phyloP scores from a whole-genome alignment of 176 grass and related monocot species.

The Cenchrus americanus region DNA sequence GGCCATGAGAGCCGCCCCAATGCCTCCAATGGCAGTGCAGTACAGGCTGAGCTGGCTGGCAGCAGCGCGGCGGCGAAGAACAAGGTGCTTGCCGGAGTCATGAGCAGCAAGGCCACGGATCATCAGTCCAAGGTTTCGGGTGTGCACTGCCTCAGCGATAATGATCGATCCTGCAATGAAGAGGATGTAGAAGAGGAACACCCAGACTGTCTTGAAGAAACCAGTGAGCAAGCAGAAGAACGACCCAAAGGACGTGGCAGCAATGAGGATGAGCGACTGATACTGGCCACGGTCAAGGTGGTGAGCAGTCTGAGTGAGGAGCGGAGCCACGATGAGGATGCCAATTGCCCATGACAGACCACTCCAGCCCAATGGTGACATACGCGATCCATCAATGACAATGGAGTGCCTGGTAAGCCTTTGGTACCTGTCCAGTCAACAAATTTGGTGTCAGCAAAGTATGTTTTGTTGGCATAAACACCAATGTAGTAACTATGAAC shows the following conservation, averaged over 20 bases:
- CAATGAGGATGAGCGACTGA: constrained; percentile 72
- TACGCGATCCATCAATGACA: constrained; percentile 45
- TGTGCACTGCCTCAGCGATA: constrained; percentile 64
- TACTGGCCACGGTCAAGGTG: constrained; percentile 82
- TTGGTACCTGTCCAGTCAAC: constrained; percentile 64
- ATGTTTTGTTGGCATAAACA: constrained; percentile 9
- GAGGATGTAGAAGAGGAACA: constrained; percentile 84
- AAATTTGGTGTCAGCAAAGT: constrained; percentile 44
- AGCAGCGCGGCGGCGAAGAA: constrained; percentile 64
- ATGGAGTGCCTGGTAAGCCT: constrained; percentile 72
- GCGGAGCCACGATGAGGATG: constrained; percentile 56
- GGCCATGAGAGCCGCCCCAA: constrained; percentile 85
- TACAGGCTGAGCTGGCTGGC: constrained; percentile 68
- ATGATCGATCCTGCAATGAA: constrained; percentile 60
- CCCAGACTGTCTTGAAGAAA: constrained; percentile 93
- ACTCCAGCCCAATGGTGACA: constrained; percentile 80
- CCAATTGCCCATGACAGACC: constrained; percentile 86
- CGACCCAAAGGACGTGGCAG: constrained; percentile 64
- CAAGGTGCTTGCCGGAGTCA: constrained; percentile 63
- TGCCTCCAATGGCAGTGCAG: constrained; percentile 66
- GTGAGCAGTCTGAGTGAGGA: constrained; percentile 68
- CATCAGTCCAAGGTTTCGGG: constrained; percentile 80
- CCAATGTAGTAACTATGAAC: neutral
- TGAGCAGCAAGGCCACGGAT: constrained; percentile 64
- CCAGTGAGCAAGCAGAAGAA: constrained; percentile 88